Evolutionary conservation across 2,329 filamentous ascomycete genomes (phyloP), one percentile per base, ranked within the genome.

Genomic region (Claviceps fusiformis): DNA sequence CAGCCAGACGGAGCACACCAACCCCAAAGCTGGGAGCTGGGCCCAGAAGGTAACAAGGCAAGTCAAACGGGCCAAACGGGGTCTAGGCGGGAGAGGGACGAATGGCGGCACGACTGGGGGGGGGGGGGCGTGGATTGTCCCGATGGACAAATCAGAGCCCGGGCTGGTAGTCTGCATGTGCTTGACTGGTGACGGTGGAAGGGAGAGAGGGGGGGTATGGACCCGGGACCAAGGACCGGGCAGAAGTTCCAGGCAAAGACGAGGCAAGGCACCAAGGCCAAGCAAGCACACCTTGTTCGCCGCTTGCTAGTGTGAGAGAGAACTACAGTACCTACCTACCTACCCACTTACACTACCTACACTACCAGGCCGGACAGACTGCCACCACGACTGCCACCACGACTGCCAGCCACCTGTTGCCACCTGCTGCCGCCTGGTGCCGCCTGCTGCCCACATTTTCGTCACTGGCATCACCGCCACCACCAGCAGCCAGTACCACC

Each of bases 171-270:
- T 9, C 41, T n/a, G 39, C 35, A 39, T 52, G 50, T 19, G 50
- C 50, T 33, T 52, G 27, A 17, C 50, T 52, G 27, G 50, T 8
- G 51, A 27, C 27, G 45, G 52, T 41, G 24, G 52, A 17, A 7
- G 27, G 43, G 44, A 46, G 44, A 44, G n/a, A 19, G 31, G 50
- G 43, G 35, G 33, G 51, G n/a, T 43, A 53, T 53, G 55, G 52
- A 54, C 55, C 52, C 49, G 45, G 52, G 55, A 53, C 55, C 52
- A 57, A 52, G 55, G 55, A 50, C 39, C 53, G 47, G 48, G 45
- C 53, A 49, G 17, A 50, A 37, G 53, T 15, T 24, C 33, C 33
- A 53, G 52, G 51, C 41, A 53, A 54, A 33, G 39, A n/a, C 15
- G 24, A 37, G 52, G 43, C 43, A 33, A 44, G 52, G 44, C 52